Evolutionary conservation across 148 eudicot genomes (phyloP).

Genomic region (Rhododendron griersonianum): DNA sequence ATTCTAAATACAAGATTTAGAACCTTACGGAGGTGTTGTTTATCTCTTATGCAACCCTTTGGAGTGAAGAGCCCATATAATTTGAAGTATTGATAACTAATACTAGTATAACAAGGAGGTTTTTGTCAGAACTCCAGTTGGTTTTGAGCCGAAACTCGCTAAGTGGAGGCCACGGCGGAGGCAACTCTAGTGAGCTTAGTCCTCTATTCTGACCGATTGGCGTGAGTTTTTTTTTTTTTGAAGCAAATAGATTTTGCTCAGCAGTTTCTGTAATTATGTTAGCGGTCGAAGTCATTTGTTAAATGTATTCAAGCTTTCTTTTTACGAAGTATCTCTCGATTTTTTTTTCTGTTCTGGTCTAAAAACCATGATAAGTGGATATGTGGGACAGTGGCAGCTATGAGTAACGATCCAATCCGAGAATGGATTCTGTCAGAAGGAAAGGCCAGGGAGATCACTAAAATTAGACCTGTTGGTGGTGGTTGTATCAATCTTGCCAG

Average conservation of each 20-base stretch:
- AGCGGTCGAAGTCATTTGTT: not conserved
- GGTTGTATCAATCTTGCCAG: constrained; percentile 90
- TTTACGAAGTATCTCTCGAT: not conserved
- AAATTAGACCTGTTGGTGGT: constrained; percentile 76
- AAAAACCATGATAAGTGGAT: not conserved
- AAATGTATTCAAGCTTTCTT: not conserved
- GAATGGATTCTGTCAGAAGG: constrained; percentile 92
- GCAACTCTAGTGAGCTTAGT: not conserved
- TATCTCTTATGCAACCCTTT: not conserved
- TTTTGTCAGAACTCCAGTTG: not conserved
- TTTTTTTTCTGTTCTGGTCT: not conserved
- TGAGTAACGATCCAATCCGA: constrained; percentile 79
- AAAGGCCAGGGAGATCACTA: constrained; percentile 67
- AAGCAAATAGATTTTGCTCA: not conserved
- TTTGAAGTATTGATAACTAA: not conserved
- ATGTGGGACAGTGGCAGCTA: constrained; percentile 49
- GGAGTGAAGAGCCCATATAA: not conserved
- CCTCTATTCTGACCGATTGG: not conserved
- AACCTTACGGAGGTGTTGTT: not conserved
- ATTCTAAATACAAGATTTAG: not conserved
- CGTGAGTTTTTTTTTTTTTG: not conserved
- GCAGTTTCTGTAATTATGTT: not conserved
- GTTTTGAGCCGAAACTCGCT: not conserved
- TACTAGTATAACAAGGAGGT: not conserved
- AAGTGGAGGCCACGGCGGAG: not conserved